A percentile compares a stretch with the other conserved stretches of the same genome.
These are phyloP conservation scores for Parachlorella kessleri DNA, from an alignment of 139 green algal genomes.

Conservation along the genomic window DNA sequence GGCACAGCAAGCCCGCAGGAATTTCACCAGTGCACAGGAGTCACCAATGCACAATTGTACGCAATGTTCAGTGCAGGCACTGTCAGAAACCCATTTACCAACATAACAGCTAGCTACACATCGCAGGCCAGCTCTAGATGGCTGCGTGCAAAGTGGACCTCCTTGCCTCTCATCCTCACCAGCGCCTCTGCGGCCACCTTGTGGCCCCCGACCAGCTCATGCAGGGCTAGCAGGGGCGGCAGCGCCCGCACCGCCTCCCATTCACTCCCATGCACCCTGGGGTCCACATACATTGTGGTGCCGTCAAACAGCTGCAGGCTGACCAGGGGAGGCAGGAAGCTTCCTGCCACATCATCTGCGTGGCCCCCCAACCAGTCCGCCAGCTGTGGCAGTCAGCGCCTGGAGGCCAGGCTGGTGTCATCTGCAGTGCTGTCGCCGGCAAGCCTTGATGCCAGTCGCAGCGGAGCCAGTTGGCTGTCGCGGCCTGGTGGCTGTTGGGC, in stretches of 20 bases:
- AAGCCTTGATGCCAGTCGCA: too few species aligned
- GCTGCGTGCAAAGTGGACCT: constrained; percentile 32
- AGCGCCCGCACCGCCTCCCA: background rate
- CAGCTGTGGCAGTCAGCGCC: too few species aligned
- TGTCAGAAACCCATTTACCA: too few species aligned
- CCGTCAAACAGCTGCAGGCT: constrained; percentile 47
- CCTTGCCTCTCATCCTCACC: constrained; percentile 44
- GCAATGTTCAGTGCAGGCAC: too few species aligned
- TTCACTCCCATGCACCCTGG: background rate
- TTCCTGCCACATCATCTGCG: background rate
- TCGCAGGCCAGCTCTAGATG: constrained; percentile 49
- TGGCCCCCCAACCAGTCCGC: too few species aligned
- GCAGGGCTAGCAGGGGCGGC: constrained; percentile 17
- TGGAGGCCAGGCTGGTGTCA: too few species aligned
- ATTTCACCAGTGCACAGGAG: too few species aligned
- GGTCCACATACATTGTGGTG: constrained; percentile 19
- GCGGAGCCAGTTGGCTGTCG: too few species aligned
- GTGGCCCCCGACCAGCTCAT: constrained; percentile 19
- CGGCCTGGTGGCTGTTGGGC: too few species aligned
- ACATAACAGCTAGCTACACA: background rate
- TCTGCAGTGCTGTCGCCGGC: too few species aligned
- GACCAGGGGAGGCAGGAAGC: constrained; percentile 9
- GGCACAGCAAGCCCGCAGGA: too few species aligned
- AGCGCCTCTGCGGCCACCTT: constrained; percentile 38
- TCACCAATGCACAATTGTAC: too few species aligned